A percentile compares a stretch with the other conserved stretches of the same genome.
Conservation (phyloP, 768 basidiomycete species). For the Suillus occidentalis region DNA sequence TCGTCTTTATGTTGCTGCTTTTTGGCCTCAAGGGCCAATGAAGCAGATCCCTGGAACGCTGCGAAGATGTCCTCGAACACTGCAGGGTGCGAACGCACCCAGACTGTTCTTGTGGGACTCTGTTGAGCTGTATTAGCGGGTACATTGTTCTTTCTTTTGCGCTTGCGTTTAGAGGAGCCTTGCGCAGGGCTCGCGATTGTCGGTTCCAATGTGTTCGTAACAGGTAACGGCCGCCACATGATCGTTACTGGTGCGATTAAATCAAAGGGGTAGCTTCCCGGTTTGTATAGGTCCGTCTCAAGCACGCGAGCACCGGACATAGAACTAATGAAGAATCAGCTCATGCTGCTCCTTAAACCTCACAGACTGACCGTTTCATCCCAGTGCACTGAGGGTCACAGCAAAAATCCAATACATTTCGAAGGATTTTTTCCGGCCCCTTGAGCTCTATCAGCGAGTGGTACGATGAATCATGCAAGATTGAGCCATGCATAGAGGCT, state of each 20-base stretch:
- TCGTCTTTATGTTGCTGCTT: constrained; percentile 23
- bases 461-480: constrained; percentile 91
- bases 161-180: constrained; percentile 16
- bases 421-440: constrained; percentile 59
- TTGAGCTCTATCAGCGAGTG: constrained; percentile 71
- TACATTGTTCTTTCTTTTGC: constrained; percentile 24
- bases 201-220: background rate
- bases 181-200: constrained; percentile 3
- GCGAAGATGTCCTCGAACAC: constrained; percentile 57
- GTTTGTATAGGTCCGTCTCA: constrained; percentile 67
- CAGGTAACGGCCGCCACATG: constrained; percentile 61
- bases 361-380: constrained; percentile 51
- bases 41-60: constrained; percentile 52
- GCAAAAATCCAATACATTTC: constrained; percentile 48
- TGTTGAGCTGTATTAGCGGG: constrained; percentile 9
- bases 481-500: constrained; percentile 80
- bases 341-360: background rate
- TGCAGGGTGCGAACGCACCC: constrained; percentile 81
- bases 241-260: constrained; percentile 71
- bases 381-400: constrained; percentile 71
- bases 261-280: constrained; percentile 61
- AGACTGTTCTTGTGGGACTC: constrained; percentile 46
- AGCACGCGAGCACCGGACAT: constrained; percentile 63
- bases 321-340: constrained; percentile 43
- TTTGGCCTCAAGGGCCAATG: constrained; percentile 43